These are phyloP conservation scores for Fusarium anguioides DNA, from an alignment of 2,329 filamentous ascomycete species.

Conservation along the genomic window DNA sequence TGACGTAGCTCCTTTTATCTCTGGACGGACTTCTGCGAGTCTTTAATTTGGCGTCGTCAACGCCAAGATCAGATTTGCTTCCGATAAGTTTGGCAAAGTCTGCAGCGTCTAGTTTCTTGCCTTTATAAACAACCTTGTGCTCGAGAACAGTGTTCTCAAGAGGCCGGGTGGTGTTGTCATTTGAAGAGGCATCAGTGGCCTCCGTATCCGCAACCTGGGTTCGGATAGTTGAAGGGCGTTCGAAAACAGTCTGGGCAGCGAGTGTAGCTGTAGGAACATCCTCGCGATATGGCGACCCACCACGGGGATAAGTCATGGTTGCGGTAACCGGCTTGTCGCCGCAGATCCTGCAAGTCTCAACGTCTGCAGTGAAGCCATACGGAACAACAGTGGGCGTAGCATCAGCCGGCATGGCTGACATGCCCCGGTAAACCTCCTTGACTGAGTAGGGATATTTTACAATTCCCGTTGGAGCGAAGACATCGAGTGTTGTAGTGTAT, in stretches of 20 bases:
- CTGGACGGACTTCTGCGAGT: neutral
- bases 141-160: constrained; percentile 32
- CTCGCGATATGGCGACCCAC: constrained; percentile 36
- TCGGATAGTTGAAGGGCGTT: constrained; percentile 29
- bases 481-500: constrained; percentile 41
- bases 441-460: constrained; percentile 34
- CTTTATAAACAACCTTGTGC: constrained; percentile 23
- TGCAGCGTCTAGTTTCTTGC: neutral
- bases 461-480: constrained; percentile 38
- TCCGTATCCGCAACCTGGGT: constrained; percentile 22
- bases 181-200: constrained; percentile 19
- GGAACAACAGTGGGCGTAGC: constrained; percentile 33
- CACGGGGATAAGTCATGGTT: constrained; percentile 44
- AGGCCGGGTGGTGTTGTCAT: neutral
- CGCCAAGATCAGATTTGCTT: neutral
- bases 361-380: constrained; percentile 39
- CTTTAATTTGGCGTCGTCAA: neutral
- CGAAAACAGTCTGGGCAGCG: neutral
- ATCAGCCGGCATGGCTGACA: constrained; percentile 38
- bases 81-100: constrained; percentile 17
- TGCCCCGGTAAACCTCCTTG: constrained; percentile 44
- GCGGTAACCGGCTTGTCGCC: constrained; percentile 37
- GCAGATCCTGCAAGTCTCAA: constrained; percentile 37
- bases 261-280: constrained; percentile 19
- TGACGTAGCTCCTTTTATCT: constrained; percentile 12